Percentiles rank a stretch among this genome's conserved stretches.
phyloP scores from a whole-genome alignment of 495 filamentous ascomycete genomes.

The Sporormia fimetaria region DNA sequence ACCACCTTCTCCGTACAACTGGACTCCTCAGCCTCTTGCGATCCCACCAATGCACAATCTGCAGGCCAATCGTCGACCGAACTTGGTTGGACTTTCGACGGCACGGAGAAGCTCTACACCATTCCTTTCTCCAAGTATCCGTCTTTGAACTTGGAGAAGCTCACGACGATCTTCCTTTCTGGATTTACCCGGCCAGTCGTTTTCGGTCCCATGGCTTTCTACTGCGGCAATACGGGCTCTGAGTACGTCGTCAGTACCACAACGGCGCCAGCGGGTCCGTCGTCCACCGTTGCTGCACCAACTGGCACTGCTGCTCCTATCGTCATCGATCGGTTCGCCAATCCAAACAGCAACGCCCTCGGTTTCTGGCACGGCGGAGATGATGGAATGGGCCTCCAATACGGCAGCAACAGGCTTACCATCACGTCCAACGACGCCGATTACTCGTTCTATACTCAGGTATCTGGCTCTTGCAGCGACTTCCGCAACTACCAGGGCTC shows the following conservation, averaged over 20 bases:
- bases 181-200: constrained; percentile 38
- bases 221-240: constrained; percentile 42
- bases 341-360: constrained; percentile 47
- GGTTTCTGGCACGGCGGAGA: constrained; percentile 63
- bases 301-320: constrained; percentile 40
- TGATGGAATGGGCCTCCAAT: constrained; percentile 45
- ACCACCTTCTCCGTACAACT: constrained; percentile 46
- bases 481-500: constrained; percentile 44
- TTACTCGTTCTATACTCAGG: constrained; percentile 56
- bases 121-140: constrained; percentile 45
- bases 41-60: constrained; percentile 15
- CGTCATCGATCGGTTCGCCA: constrained; percentile 57
- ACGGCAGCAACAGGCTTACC: constrained; percentile 41
- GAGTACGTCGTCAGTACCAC: constrained; percentile 42
- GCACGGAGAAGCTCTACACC: constrained; percentile 48
- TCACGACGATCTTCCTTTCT: constrained; percentile 42
- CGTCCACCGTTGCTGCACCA: constrained; percentile 40
- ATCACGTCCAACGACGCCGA: constrained; percentile 57
- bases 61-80: constrained; percentile 37
- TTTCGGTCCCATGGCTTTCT: constrained; percentile 48
- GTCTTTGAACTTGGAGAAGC: constrained; percentile 42
- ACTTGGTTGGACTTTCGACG: constrained; percentile 51
- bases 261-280: constrained; percentile 31
- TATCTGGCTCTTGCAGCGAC: constrained; percentile 49
- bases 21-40: constrained; percentile 38